Percentiles rank a stretch among this genome's conserved stretches.
These are phyloP conservation scores for Cryptococcus sp. DNA, from an alignment of 1,284 basidiomycete genomes.

Conservation along the genomic window DNA sequence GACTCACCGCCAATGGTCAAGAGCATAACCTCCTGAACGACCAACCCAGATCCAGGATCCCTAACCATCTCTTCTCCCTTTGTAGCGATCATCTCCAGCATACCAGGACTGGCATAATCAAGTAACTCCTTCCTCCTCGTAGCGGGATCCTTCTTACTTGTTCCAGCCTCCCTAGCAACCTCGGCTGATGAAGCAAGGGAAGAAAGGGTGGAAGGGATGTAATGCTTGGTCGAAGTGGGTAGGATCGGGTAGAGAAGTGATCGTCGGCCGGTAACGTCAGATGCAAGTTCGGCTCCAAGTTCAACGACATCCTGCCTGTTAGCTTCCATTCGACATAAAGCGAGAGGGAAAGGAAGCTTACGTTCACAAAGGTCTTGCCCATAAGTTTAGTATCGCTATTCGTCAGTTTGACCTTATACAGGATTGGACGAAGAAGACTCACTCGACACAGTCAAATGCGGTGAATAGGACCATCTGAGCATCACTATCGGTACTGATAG, in stretches of 20 bases:
- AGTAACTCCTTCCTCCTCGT: slow-evolving; percentile 64
- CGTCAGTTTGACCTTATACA: not conserved
- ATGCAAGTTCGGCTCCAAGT: slow-evolving; percentile 53
- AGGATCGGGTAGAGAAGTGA: slow-evolving; percentile 73
- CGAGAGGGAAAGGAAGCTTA: slow-evolving; percentile 45
- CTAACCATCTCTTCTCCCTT: slow-evolving; percentile 59
- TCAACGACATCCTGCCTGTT: slow-evolving; percentile 42
- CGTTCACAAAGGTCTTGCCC: slow-evolving; percentile 67
- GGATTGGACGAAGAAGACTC: slow-evolving; percentile 26
- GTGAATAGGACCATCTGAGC: slow-evolving; percentile 84
- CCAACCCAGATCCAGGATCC: slow-evolving; percentile 71
- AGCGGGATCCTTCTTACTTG: slow-evolving; percentile 70
- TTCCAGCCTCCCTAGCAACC: slow-evolving; percentile 52
- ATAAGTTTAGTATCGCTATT: slow-evolving; percentile 78
- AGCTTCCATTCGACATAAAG: not conserved
- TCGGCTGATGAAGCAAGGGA: slow-evolving; percentile 62
- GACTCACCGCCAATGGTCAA: slow-evolving; percentile 69
- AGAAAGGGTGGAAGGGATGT: slow-evolving; percentile 70
- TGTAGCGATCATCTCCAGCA: slow-evolving; percentile 63
- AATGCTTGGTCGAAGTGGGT: slow-evolving; percentile 71
- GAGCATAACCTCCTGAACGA: slow-evolving; percentile 74
- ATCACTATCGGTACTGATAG: slow-evolving; percentile 78
- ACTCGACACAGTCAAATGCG: slow-evolving; percentile 81
- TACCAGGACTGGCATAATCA: slow-evolving; percentile 62
- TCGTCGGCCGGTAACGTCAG: slow-evolving; percentile 58